Conservation (phyloP, 352 stramenopile genomes). For the Globisporangium polare region DNA sequence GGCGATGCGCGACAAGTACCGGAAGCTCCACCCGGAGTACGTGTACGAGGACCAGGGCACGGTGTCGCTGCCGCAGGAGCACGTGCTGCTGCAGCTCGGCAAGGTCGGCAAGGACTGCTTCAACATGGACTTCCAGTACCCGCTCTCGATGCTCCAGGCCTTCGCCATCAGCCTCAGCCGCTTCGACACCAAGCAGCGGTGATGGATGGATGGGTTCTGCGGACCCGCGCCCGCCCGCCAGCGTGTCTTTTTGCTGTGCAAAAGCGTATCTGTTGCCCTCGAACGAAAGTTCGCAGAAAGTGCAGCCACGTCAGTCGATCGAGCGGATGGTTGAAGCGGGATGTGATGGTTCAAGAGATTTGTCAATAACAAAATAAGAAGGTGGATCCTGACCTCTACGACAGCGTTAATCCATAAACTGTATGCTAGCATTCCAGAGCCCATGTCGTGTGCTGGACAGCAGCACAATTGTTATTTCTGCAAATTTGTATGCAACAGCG, state of each 20-base stretch:
- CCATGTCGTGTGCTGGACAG: no score
- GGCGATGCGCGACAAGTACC: conserved; percentile 65
- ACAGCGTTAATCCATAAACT: no score
- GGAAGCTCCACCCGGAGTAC: conserved; percentile 62
- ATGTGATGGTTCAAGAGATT: background rate
- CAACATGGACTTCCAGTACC: conserved; percentile 94
- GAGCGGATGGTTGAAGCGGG: no score
- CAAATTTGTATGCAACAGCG: no score
- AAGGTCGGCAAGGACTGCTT: conserved; percentile 92
- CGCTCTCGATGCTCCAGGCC: conserved; percentile 89
- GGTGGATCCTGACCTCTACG: no score
- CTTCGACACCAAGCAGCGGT: conserved; percentile 88
- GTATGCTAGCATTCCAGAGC: no score
- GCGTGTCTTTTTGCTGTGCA: background rate
- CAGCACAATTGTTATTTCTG: no score
- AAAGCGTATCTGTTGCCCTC: background rate
- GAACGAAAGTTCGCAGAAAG: background rate
- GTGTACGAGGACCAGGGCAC: conserved; percentile 85
- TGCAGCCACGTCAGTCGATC: background rate
- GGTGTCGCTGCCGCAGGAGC: conserved; percentile 73
- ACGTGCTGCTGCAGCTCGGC: conserved; percentile 81
- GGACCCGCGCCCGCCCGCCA: no score
- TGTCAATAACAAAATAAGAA: background rate
- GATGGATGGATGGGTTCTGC: conserved; percentile 14
- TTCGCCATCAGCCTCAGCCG: conserved; percentile 91